phyloP scores from a whole-genome alignment of 148 eudicot species.

The Vaccinium corymbosum region DNA sequence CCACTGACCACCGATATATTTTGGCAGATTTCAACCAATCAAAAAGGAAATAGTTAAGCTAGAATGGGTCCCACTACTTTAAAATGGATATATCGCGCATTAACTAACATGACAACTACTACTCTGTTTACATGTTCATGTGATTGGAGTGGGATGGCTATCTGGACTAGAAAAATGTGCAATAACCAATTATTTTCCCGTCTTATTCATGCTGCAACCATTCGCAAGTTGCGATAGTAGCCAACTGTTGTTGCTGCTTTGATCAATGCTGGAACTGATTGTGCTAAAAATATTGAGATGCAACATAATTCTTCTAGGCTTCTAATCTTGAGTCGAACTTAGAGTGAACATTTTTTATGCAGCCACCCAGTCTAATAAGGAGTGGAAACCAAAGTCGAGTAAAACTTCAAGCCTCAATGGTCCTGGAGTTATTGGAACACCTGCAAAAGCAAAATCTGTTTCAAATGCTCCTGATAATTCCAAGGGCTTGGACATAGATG shows the following conservation, averaged over 20 bases:
- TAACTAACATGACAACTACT: background rate
- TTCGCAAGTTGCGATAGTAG: background rate
- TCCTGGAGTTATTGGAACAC: constrained; percentile 67
- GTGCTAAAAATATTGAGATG: background rate
- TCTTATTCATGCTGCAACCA: constrained; percentile 5
- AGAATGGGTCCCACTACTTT: background rate
- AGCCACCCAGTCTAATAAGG: constrained; percentile 67
- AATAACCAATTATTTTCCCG: background rate
- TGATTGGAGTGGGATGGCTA: background rate
- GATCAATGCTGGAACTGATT: background rate
- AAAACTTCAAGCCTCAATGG: constrained; percentile 41
- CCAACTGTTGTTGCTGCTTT: background rate
- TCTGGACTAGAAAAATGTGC: background rate
- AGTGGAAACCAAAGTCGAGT: constrained; percentile 93
- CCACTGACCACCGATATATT: background rate
- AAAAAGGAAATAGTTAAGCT: background rate
- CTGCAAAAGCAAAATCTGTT: constrained; percentile 63
- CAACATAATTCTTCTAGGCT: background rate
- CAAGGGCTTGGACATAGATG: constrained; percentile 37
- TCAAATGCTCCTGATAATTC: constrained; percentile 47
- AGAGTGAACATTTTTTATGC: constrained; percentile 17
- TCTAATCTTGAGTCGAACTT: background rate
- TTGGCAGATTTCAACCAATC: background rate
- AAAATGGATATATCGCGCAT: background rate
- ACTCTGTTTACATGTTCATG: background rate